phyloP scores from a whole-genome alignment of 2,329 filamentous ascomycete genomes.

The Neofusicoccum cordaticola region DNA sequence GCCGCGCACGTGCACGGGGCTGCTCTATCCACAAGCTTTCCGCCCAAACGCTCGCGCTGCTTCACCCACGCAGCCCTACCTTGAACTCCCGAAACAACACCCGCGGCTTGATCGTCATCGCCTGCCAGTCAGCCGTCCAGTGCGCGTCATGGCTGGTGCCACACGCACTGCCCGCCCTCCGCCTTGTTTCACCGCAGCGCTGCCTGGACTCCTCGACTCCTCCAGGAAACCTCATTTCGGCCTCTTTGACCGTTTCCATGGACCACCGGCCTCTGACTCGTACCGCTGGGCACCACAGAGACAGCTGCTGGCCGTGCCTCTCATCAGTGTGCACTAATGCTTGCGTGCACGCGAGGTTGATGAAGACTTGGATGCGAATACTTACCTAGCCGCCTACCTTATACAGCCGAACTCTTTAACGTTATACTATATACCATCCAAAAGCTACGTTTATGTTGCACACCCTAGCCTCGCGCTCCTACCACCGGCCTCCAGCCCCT shows the following conservation, averaged over 20 bases:
- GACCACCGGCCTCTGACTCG: not conserved
- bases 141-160: not conserved
- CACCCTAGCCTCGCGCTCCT: not conserved
- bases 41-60: not conserved
- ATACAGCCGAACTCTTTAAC: not conserved
- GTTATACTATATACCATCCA: not conserved
- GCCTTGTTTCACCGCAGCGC: not conserved
- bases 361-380: too few species aligned
- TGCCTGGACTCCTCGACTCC: not conserved
- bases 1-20: not conserved
- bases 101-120: not conserved
- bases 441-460: not conserved
- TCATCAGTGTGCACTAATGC: too few species aligned
- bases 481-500: not conserved
- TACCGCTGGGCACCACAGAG: not conserved
- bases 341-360: too few species aligned
- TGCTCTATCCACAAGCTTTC: not conserved
- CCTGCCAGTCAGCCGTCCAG: not conserved
- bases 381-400: too few species aligned
- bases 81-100: not conserved
- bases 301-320: too few species aligned
- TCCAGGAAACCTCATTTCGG: not conserved
- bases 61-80: not conserved
- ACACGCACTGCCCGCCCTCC: not conserved
- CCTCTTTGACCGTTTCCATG: not conserved